Base-by-base conservation (phyloP, 169 alveolate species). In the Babesia gibsoni region DNA sequence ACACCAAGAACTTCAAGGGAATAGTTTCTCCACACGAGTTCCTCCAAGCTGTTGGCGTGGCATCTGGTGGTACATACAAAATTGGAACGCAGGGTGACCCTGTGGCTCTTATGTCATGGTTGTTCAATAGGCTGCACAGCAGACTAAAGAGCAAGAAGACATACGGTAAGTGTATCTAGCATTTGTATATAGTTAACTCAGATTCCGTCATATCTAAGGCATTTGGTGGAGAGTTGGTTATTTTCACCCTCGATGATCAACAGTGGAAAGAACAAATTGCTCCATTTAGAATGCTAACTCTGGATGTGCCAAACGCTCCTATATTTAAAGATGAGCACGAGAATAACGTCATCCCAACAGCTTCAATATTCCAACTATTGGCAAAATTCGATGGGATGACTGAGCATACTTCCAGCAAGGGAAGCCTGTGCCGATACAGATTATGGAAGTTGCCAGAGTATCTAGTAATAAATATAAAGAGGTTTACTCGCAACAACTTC, bases 1-100 rank as follows among this genome's bases (percentile, higher is more conserved):
- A 96, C 89, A 95, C 97, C 30, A 88, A 92, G 59, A 97, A 96
- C 88, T 96, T 96, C 89, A 98, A 98, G 80, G 99, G 99, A 14
- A 93, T 96, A 66, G 99, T 96, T 16, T 94, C 98, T 20, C 99
- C 99, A 20, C 99, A 96, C 84, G 99, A 97, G 84, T 90, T 95
- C 57, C 68, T 96, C 9, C 97, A 95, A 84, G 91, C 93, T 16
- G 90, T 88, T 18, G 91, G 93, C 32, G 83, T 88, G 29, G 90
- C 86, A 29, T 83, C 93, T 6, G 68, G 67, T 25, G 89, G 89
- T 12, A 52, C 33, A 42, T 88, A 83, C 67, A 88, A 83, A 52
- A 93, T 96, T 3, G 97, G 97, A 1, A 83, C 89, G 52, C 91
- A 94, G 80, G 89, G 92, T 52, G 99, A 97, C 81, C 98, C 99